These are phyloP conservation scores for Ogataea populi-albae DNA, from an alignment of 805 yeast species.

Conservation along the genomic window DNA sequence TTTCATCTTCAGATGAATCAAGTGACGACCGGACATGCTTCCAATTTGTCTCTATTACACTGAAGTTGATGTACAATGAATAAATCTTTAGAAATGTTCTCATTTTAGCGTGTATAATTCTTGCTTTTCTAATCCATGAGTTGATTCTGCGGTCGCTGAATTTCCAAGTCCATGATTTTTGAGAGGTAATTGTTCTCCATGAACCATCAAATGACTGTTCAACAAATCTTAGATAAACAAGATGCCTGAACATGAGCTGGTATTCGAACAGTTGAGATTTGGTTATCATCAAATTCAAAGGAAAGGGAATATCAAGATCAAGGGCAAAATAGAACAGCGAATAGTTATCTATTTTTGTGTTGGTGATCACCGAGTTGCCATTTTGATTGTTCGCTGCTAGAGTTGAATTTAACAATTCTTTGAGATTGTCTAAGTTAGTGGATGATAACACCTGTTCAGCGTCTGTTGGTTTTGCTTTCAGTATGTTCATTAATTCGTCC, in stretches of 20 bases:
- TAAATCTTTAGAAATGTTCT: slow-evolving; percentile 54
- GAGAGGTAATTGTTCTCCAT: slow-evolving; percentile 68
- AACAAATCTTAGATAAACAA: slow-evolving; percentile 60
- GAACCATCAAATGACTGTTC: slow-evolving; percentile 58
- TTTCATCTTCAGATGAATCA: slow-evolving; percentile 19
- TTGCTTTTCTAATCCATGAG: slow-evolving; percentile 52
- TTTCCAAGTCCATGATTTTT: slow-evolving; percentile 62
- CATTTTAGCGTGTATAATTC: slow-evolving; percentile 58
- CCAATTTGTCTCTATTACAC: slow-evolving; percentile 60
- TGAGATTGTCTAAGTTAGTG: slow-evolving; percentile 42
- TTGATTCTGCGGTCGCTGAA: slow-evolving; percentile 42
- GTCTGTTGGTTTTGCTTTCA: slow-evolving; percentile 53
- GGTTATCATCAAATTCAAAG: slow-evolving; percentile 71
- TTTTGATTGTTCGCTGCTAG: slow-evolving; percentile 28
- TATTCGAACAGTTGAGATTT: slow-evolving; percentile 71
- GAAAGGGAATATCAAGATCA: slow-evolving; percentile 75
- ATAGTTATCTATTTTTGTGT: slow-evolving; percentile 37
- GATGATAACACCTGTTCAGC: slow-evolving; percentile 49
- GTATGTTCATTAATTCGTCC: slow-evolving; percentile 43
- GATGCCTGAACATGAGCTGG: slow-evolving; percentile 74
- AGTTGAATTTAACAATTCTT: slow-evolving; percentile 43
- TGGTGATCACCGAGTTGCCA: slow-evolving; percentile 15
- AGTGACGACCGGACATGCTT: slow-evolving; percentile 33
- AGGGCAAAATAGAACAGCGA: slow-evolving; percentile 53
- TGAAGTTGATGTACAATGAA: slow-evolving; percentile 51